These are phyloP conservation scores for Ogataea nakhonphanomensis DNA, from an alignment of 805 yeast species.

Conservation along the genomic window DNA sequence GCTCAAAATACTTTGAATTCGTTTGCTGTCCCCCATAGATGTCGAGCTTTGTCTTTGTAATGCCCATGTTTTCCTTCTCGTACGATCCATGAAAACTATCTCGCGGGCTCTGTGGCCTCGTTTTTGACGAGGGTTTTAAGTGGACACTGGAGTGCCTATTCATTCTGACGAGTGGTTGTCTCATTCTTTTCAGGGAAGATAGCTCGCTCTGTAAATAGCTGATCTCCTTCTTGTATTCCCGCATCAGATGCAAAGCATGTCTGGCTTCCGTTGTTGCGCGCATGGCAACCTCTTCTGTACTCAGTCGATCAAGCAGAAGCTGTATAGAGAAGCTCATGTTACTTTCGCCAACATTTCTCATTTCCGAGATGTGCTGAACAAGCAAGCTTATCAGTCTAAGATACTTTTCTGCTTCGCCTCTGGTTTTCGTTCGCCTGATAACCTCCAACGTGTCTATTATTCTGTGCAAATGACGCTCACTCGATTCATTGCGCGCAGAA, in stretches of 20 bases:
- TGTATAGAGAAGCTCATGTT: constrained; percentile 16
- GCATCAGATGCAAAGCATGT: constrained; percentile 40
- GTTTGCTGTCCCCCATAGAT: no score
- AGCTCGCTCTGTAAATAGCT: constrained; percentile 17
- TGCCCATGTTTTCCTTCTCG: constrained; percentile 8
- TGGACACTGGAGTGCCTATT: background rate
- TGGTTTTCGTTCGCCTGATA: constrained; percentile 9
- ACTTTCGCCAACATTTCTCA: constrained; percentile 9
- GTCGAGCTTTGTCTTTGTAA: no score
- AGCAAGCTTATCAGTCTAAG: constrained; percentile 12
- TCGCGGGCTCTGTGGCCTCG: no score
- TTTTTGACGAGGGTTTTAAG: background rate
- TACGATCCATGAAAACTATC: constrained; percentile 18
- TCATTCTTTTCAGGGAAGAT: constrained; percentile 16
- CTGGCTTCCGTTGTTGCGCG: constrained; percentile 58
- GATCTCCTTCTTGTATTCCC: constrained; percentile 15
- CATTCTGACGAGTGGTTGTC: constrained; percentile 1
- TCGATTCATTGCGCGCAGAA: background rate
- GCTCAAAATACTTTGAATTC: no score
- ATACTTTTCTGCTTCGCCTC: constrained; percentile 6
- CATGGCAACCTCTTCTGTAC: constrained; percentile 44
- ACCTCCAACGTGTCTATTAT: constrained; percentile 14
- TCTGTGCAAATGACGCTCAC: constrained; percentile 3
- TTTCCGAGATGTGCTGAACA: constrained; percentile 12
- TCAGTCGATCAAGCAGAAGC: constrained; percentile 18